phyloP scores from a whole-genome alignment of 176 grass and related monocot genomes.

The Carex littledalei region DNA sequence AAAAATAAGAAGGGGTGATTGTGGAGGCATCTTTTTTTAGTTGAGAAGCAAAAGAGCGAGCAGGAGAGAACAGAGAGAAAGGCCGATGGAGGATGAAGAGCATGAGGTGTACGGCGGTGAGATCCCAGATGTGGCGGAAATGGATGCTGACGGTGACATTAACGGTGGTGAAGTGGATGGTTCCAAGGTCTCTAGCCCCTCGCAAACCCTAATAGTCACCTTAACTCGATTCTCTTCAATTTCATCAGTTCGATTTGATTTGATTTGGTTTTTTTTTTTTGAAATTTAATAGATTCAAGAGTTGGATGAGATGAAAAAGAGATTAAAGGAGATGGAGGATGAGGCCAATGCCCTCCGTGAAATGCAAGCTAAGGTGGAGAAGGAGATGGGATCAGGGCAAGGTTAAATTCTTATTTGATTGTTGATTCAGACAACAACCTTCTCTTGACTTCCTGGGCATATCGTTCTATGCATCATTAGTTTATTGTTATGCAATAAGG shows the following conservation, averaged over 20 bases:
- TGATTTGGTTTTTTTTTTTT: background rate
- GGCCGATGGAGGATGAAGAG: slow-evolving; percentile 33
- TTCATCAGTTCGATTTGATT: background rate
- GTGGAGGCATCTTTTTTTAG: background rate
- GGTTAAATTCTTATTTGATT: slow-evolving; percentile 9
- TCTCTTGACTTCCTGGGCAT: background rate
- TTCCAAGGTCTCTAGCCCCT: slow-evolving; percentile 3
- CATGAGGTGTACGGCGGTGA: slow-evolving; percentile 39
- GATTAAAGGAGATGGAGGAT: slow-evolving; percentile 43
- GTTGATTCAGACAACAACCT: background rate
- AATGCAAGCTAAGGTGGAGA: slow-evolving; percentile 44
- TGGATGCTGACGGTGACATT: slow-evolving; percentile 34
- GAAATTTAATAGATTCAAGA: slow-evolving; percentile 6
- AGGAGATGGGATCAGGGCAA: slow-evolving; percentile 36
- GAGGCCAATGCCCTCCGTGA: slow-evolving; percentile 35
- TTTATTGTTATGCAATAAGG: background rate
- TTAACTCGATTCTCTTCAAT: background rate
- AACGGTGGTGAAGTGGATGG: slow-evolving; percentile 10
- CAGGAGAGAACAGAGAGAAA: background rate
- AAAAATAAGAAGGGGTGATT: background rate
- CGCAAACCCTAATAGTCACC: background rate
- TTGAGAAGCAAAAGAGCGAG: background rate
- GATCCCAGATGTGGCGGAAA: slow-evolving; percentile 35
- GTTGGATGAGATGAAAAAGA: slow-evolving; percentile 38
- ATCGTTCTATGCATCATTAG: background rate